These are phyloP conservation scores for Wickerhamomyces canadensis DNA, from an alignment of 805 yeast genomes.

Conservation along the genomic window DNA sequence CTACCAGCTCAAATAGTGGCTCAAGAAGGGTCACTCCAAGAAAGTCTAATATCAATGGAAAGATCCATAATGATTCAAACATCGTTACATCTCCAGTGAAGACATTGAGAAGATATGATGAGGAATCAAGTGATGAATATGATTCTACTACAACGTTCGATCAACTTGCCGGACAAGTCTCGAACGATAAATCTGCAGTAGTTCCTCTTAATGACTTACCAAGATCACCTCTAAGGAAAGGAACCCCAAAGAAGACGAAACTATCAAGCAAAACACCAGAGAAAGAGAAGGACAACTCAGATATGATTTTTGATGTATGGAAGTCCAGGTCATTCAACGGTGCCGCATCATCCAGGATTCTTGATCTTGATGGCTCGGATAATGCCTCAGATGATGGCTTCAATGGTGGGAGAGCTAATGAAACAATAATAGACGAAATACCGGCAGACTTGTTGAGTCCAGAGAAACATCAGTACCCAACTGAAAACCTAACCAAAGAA, in stretches of 20 bases:
- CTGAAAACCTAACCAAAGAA: constrained; percentile 10
- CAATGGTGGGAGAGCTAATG: constrained; percentile 6
- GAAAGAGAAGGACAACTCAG: constrained; percentile 1
- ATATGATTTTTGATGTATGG: constrained; percentile 1
- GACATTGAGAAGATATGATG: constrained; percentile 10
- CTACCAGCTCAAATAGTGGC: constrained; percentile 2
- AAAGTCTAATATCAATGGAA: not conserved
- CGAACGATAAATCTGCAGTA: constrained; percentile 7
- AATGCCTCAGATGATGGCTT: not conserved
- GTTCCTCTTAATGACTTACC: constrained; percentile 19
- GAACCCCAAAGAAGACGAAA: constrained; percentile 17
- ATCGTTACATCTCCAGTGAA: constrained; percentile 22
- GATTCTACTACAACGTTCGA: constrained; percentile 8
- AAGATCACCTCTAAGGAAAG: constrained; percentile 17
- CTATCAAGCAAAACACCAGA: too few species aligned
- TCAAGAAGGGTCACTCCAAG: constrained; percentile 1
- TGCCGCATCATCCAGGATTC: not conserved
- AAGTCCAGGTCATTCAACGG: not conserved
- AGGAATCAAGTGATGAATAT: constrained; percentile 9
- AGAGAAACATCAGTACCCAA: constrained; percentile 19
- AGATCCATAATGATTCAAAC: constrained; percentile 15
- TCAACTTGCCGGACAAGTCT: not conserved
- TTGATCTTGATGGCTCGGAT: constrained; percentile 2
- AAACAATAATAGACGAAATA: constrained; percentile 17
- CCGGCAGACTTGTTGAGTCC: constrained; percentile 23